Conservation (phyloP, 2,329 filamentous ascomycete species). For the Fusarium pilosicola region DNA sequence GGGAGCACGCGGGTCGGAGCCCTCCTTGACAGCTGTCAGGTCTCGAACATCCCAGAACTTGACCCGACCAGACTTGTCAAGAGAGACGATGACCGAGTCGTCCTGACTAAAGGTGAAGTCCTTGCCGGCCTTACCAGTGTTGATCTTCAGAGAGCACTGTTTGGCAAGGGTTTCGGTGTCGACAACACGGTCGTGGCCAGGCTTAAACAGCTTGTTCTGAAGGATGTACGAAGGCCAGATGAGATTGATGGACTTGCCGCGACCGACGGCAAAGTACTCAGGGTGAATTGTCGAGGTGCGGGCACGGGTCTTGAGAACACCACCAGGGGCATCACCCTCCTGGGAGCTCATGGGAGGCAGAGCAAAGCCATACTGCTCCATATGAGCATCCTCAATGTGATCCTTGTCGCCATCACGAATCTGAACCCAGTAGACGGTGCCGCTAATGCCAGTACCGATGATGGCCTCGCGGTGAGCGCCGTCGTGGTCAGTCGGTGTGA, state of each 20-base stretch:
- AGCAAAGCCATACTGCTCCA: conserved; percentile 87
- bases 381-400: conserved; percentile 78
- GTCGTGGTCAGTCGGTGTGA: conserved; percentile 67
- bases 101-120: conserved; percentile 98
- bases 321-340: conserved; percentile 90
- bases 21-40: conserved; percentile 67
- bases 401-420: conserved; percentile 82
- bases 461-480: conserved; percentile 78
- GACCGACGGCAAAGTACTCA: conserved; percentile 93
- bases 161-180: conserved; percentile 89
- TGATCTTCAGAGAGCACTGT: conserved; percentile 90
- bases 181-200: conserved; percentile 73
- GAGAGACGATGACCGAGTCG: conserved; percentile 90
- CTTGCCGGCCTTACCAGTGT: conserved; percentile 97
- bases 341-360: conserved; percentile 87
- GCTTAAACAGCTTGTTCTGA: conserved; percentile 70
- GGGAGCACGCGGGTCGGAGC: conserved; percentile 60
- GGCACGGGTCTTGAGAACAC: conserved; percentile 93
- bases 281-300: conserved; percentile 89
- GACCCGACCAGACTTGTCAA: conserved; percentile 95
- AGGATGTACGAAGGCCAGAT: conserved; percentile 75
- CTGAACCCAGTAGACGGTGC: conserved; percentile 94
- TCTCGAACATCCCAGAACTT: conserved; percentile 98
- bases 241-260: conserved; percentile 95
- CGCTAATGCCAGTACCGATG: conserved; percentile 92